Base-by-base conservation (phyloP, 2,329 filamentous ascomycete genomes). In the Monilinia aucupariae region DNA sequence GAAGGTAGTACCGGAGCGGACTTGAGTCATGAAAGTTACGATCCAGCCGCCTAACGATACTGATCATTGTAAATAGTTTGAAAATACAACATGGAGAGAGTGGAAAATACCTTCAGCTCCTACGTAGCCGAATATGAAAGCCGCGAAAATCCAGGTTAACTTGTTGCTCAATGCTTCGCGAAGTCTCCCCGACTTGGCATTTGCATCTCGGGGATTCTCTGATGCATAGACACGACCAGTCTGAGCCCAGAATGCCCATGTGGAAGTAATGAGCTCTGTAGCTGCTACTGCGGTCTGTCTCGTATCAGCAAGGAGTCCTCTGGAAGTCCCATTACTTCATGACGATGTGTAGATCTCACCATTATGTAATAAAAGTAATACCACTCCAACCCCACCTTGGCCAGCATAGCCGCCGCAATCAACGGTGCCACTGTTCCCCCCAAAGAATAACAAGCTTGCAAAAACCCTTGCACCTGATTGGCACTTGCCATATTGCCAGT, bases 1-100 rank as follows among this genome's bases (percentile, higher is more conserved):
- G 70, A 94, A 94, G 0, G 84, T 78, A 27, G 79, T 81, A 1
- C 86, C 90, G 48, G 87, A 75, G 15, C 92, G 83, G n/a, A 92
- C 86, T n/a, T 82, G 79, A 17, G 93, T 85, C 89, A 96, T 94
- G 73, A 96, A 94, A 0, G 87, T 88, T 55, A 91, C 87, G 65
- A 96, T 87, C 90, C 90, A 92, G 17, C 89, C 90, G 20, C 87
- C 87, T 1, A 92, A 78, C 0, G 84, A 85, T 64, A 91, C 88
- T 74, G 32, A 34, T 47, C n/a, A 6, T n/a, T 37, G 39, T 53
- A 25, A 54, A 34, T 55, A 37, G 7, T 10, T 7, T 8, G 15
- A 7, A 25, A 6, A 6, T 10, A 1, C 6, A 17, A 30, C 20
- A 7, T 17, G 25, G 20, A 13, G 3, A 25, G 4, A 8, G 3